Evolutionary conservation across 2,329 filamentous ascomycete species (phyloP), one percentile per base, ranked within the genome.

Genomic region (Fusarium heterosporum): DNA sequence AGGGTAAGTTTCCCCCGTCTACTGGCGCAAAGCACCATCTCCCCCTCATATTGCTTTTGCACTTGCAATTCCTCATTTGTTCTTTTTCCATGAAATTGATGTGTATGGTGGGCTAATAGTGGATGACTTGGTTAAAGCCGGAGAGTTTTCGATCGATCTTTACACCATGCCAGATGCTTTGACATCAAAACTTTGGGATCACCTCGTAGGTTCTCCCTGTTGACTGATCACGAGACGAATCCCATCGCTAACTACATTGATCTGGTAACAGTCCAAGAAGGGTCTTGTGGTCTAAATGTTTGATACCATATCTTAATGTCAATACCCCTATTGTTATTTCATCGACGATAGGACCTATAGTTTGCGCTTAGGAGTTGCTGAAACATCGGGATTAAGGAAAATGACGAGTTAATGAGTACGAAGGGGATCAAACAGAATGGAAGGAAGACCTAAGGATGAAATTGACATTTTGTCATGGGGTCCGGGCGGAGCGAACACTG

Each of bases 121-220:
- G 64, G 53, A 75, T 74, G 69, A 79, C 73, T 75, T 78, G 55
- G 66, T 64, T 74, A 72, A 78, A 85, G 93, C 94, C 75, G 96
- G 96, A 75, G 96, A 99, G 81, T 99, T 99, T 82, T 96, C 97
- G 63, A 95, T 99, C 72, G 96, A 99, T 76, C 86, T 99, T 59
- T 98, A 97, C 82, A 98, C 96, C n/a, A 88, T 99, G 68, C 94
- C 96, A 1, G 96, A 98, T 69, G 81, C 83, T 28, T 85, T 98
- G 36, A 91, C 96, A 76, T 96, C 96, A 79, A 93, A 93, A 88
- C 89, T 99, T 61, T 98, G 95, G 95, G 95, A 97, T 64, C 96
- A 96, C 76, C 76, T 88, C 72, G 85, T 84, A 77, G 77, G 79
- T 77, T 38, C 22, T 46, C 16, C 26, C 19, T 14, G 7, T 19